Conservation (phyloP, 495 filamentous ascomycete species). For the Amphirosellinia nigrospora region DNA sequence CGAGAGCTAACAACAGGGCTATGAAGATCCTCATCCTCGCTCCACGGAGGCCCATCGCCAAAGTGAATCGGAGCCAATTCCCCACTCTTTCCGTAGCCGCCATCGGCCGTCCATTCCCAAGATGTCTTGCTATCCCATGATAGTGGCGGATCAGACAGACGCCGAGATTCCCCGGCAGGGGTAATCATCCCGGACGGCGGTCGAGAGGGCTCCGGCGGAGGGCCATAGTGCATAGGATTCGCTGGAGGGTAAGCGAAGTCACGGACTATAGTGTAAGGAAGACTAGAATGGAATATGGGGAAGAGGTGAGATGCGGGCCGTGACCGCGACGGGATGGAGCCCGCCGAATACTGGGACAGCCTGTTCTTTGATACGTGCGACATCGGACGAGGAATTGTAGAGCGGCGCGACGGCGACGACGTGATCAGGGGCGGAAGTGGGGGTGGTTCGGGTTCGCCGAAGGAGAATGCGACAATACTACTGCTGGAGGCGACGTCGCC, state of each 20-base stretch:
- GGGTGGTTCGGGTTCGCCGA: constrained; percentile 62
- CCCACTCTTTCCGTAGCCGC: constrained; percentile 52
- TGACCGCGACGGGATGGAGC: constrained; percentile 73
- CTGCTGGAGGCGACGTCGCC: constrained; percentile 57
- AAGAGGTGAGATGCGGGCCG: constrained; percentile 79
- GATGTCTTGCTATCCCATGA: constrained; percentile 63
- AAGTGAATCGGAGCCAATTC: constrained; percentile 86
- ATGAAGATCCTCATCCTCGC: constrained; percentile 94
- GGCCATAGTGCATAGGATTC: constrained; percentile 93
- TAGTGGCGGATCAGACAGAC: constrained; percentile 80
- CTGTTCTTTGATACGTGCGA: constrained; percentile 75
- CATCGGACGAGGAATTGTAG: constrained; percentile 67
- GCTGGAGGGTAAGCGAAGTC: constrained; percentile 90
- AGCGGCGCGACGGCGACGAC: constrained; percentile 56
- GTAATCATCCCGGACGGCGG: constrained; percentile 78
- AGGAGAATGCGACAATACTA: constrained; percentile 52
- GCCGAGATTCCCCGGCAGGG: constrained; percentile 79
- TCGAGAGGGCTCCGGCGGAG: constrained; percentile 73
- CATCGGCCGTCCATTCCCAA: constrained; percentile 59
- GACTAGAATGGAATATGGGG: constrained; percentile 82
- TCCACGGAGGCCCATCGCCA: constrained; percentile 92
- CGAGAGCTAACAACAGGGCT: constrained; percentile 81
- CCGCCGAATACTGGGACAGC: constrained; percentile 69
- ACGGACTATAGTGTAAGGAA: constrained; percentile 87
- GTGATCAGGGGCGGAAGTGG: constrained; percentile 70